Percentiles rank a stretch among this genome's conserved stretches.
Conservation (phyloP, 805 yeast species). For the Saccharomycopsis guyanensis region DNA sequence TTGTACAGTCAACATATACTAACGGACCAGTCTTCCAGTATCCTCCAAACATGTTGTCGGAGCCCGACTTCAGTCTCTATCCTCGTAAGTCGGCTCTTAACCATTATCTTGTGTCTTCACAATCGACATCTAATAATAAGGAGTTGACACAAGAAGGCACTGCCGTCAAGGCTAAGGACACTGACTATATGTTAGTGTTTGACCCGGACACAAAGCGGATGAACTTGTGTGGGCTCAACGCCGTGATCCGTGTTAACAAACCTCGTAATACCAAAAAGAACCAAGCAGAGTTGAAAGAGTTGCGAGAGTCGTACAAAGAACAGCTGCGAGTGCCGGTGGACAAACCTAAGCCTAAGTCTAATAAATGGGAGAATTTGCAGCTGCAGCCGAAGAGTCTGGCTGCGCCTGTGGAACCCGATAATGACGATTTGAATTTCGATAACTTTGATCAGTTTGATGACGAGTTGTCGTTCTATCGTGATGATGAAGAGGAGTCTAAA, state of each 20-base stretch:
- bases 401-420: not conserved
- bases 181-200: constrained; percentile 12
- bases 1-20: too few relatives aligned
- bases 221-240: constrained; percentile 8
- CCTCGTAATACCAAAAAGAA: constrained; percentile 14
- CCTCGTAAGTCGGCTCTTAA: not conserved
- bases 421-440: constrained; percentile 19
- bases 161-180: constrained; percentile 11
- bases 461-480: constrained; percentile 5
- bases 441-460: constrained; percentile 21
- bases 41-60: not conserved
- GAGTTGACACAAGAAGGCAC: constrained; percentile 7
- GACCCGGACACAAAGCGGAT: constrained; percentile 5
- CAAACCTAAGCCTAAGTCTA: not conserved
- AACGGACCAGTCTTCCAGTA: not conserved
- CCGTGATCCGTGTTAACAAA: constrained; percentile 16
- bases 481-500: not conserved
- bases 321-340: not conserved
- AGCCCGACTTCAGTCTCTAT: constrained; percentile 3
- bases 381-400: not conserved
- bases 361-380: constrained; percentile 4
- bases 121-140: not conserved
- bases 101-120: constrained; percentile 8
- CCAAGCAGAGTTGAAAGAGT: constrained; percentile 8
- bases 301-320: constrained; percentile 4